These are phyloP conservation scores for Huntiella decipiens DNA, from an alignment of 2,329 filamentous ascomycete genomes.

Conservation along the genomic window DNA sequence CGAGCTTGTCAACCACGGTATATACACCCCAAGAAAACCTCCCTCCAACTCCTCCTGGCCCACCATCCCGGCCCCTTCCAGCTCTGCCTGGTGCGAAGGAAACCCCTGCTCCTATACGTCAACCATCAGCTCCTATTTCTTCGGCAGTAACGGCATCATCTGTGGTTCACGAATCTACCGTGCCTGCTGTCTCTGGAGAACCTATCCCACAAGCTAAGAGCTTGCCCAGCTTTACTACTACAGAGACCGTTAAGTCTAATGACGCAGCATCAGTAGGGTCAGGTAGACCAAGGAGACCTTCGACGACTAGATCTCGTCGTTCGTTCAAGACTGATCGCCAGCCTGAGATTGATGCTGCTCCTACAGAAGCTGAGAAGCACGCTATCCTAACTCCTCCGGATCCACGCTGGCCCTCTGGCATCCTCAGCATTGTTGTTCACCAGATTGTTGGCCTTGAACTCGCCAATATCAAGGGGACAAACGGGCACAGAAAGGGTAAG, in stretches of 20 bases:
- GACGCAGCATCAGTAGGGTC: no score
- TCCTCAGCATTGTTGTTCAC: conserved; percentile 72
- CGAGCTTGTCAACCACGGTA: no score
- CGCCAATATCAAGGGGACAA: conserved; percentile 72
- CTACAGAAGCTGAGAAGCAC: conserved; percentile 48
- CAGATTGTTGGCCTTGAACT: conserved; percentile 91
- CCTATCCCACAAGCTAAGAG: background rate
- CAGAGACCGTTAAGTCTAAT: no score
- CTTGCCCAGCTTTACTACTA: background rate
- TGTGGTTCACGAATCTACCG: conserved; percentile 1
- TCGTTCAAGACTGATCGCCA: conserved; percentile 33
- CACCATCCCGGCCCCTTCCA: background rate
- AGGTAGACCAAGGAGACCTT: no score
- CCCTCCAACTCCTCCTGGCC: no score
- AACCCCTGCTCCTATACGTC: no score
- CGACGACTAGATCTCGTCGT: background rate
- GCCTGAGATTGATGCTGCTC: conserved; percentile 26
- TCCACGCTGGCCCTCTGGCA: conserved; percentile 84
- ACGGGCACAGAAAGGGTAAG: conserved; percentile 52
- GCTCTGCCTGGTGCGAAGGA: background rate
- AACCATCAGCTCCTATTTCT: conserved; percentile 1
- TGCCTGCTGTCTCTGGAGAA: background rate
- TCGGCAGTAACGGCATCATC: conserved; percentile 8
- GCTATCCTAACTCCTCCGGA: conserved; percentile 82
- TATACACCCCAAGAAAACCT: no score